Base-by-base conservation (phyloP, 495 filamentous ascomycete genomes). In the Xylaria nigripes region DNA sequence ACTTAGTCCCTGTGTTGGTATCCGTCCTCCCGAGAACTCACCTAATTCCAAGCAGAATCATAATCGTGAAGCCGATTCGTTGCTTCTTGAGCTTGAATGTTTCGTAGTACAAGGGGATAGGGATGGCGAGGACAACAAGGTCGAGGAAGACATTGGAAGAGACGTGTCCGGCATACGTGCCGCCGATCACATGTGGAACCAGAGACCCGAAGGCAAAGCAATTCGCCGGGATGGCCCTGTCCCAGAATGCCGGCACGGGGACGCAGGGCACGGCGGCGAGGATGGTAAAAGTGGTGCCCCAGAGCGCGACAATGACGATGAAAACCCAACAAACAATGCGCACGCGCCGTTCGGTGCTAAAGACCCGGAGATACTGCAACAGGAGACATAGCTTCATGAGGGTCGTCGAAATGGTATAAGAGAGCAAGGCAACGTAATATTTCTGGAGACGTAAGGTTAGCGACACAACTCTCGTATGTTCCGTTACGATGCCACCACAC, bases 121-220 rank as follows among this genome's bases (percentile, higher is more conserved):
- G 61, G 25, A 68, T 60, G 16, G 61, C 65, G 5, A 68, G 58
- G 4, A 64, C 59, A 21, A 65, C 16, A 6, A 61, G 56, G n/a
- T 68, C 57, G 3, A 68, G 38, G 6, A 64, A 52, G 19, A 58
- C 61, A 9, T 68, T 68, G 10, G 61, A 57, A 4, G 45, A 49
- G 3, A 61, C 54, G 45, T 68, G 65, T 0, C 53, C 58, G 16
- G 51, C 57, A n/a, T 64, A 68, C 1, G 55, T 62, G 5, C 58
- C 61, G 3, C 52, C 61, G n/a, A 66, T 52, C 36, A 62, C 53
- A 1, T 42, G 29, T 0, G 59, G 47, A 8, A 54, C 42, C 45
- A 51, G 54, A 12, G 63, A 66, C n/a, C 65, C 65, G 59, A 66
- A 68, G 6, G 63, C 65, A 45, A 63, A 68, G 48, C 65, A 65